These are phyloP conservation scores for Canavalia gladiata DNA, from an alignment of 306 rosid genomes.

Conservation along the genomic window DNA sequence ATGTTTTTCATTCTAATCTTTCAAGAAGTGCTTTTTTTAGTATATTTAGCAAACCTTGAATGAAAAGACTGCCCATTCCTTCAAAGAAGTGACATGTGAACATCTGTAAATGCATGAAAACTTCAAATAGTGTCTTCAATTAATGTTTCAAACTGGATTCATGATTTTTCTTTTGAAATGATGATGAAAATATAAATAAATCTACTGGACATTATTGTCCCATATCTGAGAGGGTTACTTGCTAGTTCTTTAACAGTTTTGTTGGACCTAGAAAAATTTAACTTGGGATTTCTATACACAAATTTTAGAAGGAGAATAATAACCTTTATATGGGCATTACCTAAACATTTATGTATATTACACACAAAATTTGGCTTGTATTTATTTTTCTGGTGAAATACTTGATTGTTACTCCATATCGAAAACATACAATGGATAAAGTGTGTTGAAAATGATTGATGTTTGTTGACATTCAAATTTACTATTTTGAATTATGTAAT, in stretches of 20 bases:
- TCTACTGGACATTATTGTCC: neutral
- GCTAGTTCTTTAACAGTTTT: neutral
- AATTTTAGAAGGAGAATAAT: neutral
- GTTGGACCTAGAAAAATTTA: neutral
- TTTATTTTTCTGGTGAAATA: neutral
- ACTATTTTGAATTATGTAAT: slow-evolving; percentile 28
- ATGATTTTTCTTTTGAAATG: neutral
- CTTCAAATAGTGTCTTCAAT: neutral
- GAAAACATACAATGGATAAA: neutral
- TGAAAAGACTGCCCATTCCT: neutral
- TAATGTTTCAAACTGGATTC: neutral
- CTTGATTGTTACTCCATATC: neutral
- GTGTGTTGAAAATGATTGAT: neutral
- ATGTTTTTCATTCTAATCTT: neutral
- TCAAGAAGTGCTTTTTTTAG: slow-evolving; percentile 2
- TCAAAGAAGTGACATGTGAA: neutral
- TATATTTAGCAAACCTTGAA: slow-evolving; percentile 7
- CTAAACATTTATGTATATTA: neutral
- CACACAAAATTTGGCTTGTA: neutral
- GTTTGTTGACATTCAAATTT: slow-evolving; percentile 13
- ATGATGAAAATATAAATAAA: slow-evolving; percentile 1
- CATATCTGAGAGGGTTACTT: neutral
- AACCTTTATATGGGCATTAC: neutral
- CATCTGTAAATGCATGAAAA: neutral
- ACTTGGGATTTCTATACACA: neutral